A percentile compares a stretch with the other conserved stretches of the same genome.
phyloP scores from a whole-genome alignment of 2,329 filamentous ascomycete genomes.

The Fusarium drepaniforme region DNA sequence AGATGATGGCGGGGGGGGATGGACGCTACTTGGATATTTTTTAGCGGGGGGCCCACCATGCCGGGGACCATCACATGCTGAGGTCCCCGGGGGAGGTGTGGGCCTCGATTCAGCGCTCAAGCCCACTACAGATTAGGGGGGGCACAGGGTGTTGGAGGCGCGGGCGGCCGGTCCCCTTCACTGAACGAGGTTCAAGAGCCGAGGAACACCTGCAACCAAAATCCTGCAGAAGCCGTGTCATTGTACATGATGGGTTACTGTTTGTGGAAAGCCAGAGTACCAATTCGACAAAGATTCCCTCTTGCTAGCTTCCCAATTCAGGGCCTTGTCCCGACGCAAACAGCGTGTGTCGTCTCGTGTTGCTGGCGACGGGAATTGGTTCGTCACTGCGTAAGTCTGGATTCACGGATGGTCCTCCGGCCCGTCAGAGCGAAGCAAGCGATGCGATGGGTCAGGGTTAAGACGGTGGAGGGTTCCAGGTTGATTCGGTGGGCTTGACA shows the following conservation, averaged over 20 bases:
- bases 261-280: neutral
- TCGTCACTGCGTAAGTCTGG: neutral
- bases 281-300: conserved; percentile 1
- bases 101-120: neutral
- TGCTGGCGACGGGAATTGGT: neutral
- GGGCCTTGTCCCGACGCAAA: conserved; percentile 15
- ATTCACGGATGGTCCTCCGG: conserved; percentile 2
- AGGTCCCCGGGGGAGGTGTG: neutral
- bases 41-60: conserved; percentile 41
- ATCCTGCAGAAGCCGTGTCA: conserved; percentile 31
- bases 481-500: neutral
- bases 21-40: conserved; percentile 50
- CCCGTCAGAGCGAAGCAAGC: neutral
- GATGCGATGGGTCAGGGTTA: conserved; percentile 1
- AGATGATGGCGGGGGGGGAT: conserved; percentile 43
- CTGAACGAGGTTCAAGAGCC: conserved; percentile 28
- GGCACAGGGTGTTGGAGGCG: conserved; percentile 6
- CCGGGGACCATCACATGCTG: conserved; percentile 41
- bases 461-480: conserved; percentile 23
- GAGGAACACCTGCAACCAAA: conserved; percentile 20
- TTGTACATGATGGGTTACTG: conserved; percentile 31
- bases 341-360: neutral
- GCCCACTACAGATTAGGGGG: conserved; percentile 15
- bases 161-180: conserved; percentile 7
- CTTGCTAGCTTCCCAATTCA: conserved; percentile 13